Evolutionary conservation across 768 basidiomycete genomes (phyloP).

Genomic region (Clitopilus hobsonii): DNA sequence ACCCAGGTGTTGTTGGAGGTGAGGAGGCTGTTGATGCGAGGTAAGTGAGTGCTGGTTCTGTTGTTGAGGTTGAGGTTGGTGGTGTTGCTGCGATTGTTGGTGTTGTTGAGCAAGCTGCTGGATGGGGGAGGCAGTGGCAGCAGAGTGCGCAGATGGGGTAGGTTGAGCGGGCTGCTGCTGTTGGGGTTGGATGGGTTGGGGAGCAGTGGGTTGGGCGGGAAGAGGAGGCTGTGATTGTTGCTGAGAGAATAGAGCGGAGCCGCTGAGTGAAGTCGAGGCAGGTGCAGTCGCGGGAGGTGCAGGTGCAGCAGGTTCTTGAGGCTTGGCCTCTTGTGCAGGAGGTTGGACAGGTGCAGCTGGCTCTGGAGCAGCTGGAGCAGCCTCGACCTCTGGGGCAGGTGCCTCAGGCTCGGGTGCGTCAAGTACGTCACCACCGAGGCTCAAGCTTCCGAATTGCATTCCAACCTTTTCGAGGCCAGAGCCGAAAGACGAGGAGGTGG

Average conservation of each 20-base stretch:
- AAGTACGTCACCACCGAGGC: constrained; percentile 65
- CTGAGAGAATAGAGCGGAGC: constrained; percentile 44
- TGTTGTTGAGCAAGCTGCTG: constrained; percentile 39
- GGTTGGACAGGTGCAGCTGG: constrained; percentile 29
- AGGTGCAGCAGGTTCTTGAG: constrained; percentile 29
- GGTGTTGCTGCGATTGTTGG: constrained; percentile 23
- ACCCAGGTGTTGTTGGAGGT: constrained; percentile 32
- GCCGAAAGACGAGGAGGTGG: constrained; percentile 48
- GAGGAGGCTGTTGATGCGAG: constrained; percentile 24
- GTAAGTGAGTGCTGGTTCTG: constrained; percentile 27
- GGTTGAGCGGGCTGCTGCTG: constrained; percentile 30
- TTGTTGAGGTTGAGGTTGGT: constrained; percentile 25
- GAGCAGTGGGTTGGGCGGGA: constrained; percentile 27
- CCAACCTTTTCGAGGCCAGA: constrained; percentile 70
- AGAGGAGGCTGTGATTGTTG: constrained; percentile 33
- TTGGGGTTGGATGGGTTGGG: constrained; percentile 21
- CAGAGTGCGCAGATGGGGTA: constrained; percentile 19
- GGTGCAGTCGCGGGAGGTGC: constrained; percentile 34
- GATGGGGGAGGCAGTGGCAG: constrained; percentile 30
- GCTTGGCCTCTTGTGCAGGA: constrained; percentile 24
- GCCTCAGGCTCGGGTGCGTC: constrained; percentile 27
- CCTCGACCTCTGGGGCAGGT: constrained; percentile 3
- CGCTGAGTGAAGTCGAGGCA: constrained; percentile 28
- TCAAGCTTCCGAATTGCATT: constrained; percentile 88
- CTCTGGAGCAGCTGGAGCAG: constrained; percentile 21